These are phyloP conservation scores for Rhodocollybia butyracea DNA, from an alignment of 768 basidiomycete species.

Conservation along the genomic window DNA sequence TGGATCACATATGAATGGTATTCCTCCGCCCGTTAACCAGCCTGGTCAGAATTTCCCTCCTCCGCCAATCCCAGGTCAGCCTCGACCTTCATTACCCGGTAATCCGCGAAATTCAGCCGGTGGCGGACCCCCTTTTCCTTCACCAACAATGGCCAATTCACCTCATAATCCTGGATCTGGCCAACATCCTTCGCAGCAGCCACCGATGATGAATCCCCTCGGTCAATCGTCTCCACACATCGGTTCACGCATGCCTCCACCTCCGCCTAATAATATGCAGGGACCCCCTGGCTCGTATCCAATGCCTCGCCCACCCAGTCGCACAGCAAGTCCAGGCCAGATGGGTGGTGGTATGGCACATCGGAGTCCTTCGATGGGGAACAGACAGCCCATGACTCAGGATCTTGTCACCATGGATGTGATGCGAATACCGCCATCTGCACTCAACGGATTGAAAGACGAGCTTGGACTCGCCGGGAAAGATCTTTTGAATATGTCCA, in stretches of 20 bases:
- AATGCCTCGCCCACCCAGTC: slow-evolving; percentile 55
- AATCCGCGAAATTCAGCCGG: slow-evolving; percentile 42
- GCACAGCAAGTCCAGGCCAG: slow-evolving; percentile 50
- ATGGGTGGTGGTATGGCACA: slow-evolving; percentile 40
- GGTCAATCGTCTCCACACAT: slow-evolving; percentile 55
- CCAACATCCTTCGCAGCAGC: slow-evolving; percentile 11
- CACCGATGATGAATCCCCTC: slow-evolving; percentile 43
- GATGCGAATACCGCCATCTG: slow-evolving; percentile 29
- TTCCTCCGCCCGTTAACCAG: slow-evolving; percentile 30
- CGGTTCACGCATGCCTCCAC: slow-evolving; percentile 39
- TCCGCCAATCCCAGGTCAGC: slow-evolving; percentile 28
- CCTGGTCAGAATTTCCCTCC: slow-evolving; percentile 27
- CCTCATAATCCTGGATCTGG: slow-evolving; percentile 44
- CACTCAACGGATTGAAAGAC: slow-evolving; percentile 32
- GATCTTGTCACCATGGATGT: slow-evolving; percentile 40
- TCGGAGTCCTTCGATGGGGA: slow-evolving; percentile 59
- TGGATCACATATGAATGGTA: slow-evolving; percentile 43
- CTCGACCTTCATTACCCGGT: slow-evolving; percentile 26
- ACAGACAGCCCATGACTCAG: slow-evolving; percentile 39
- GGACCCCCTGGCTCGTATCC: slow-evolving; percentile 22
- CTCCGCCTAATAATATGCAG: slow-evolving; percentile 42
- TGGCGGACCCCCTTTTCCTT: slow-evolving; percentile 51
- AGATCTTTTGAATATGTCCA: slow-evolving; percentile 37
- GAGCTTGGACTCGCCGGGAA: slow-evolving; percentile 46
- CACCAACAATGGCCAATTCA: slow-evolving; percentile 63